Percentiles rank a stretch among this genome's conserved stretches.
Conservation (phyloP, 345 rosid genomes). For the Eucalyptus pauciflora region DNA sequence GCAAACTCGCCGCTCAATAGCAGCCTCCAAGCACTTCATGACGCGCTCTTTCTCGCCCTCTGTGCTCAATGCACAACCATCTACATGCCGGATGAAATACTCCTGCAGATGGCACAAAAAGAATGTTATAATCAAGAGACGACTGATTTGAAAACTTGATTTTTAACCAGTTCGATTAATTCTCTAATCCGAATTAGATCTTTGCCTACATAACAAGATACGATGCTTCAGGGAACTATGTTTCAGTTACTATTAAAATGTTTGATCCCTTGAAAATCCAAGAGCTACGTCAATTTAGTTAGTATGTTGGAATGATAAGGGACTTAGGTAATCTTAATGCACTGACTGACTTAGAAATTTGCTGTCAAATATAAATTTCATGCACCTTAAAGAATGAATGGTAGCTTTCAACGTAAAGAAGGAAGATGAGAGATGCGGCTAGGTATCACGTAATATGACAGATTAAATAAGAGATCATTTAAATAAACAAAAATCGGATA, state of each 20-base stretch:
- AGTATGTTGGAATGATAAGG: neutral
- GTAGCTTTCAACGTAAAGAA: neutral
- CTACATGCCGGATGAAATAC: constrained; percentile 19
- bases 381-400: neutral
- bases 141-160: neutral
- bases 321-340: too few species aligned
- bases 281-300: neutral
- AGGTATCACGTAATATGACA: neutral
- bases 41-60: constrained; percentile 28
- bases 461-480: neutral
- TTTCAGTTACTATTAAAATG: too few species aligned
- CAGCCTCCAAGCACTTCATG: constrained; percentile 49
- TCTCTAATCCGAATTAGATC: neutral
- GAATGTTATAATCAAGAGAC: neutral
- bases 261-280: neutral
- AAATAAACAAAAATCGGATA: neutral
- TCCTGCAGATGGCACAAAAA: constrained; percentile 1
- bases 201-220: too few species aligned
- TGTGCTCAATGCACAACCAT: constrained; percentile 13
- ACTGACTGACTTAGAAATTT: neutral
- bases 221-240: too few species aligned
- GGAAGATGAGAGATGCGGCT: neutral
- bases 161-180: neutral
- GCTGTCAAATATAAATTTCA: neutral
- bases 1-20: constrained; percentile 34